Conservation (phyloP, 768 basidiomycete genomes). For the Mycena metata region DNA sequence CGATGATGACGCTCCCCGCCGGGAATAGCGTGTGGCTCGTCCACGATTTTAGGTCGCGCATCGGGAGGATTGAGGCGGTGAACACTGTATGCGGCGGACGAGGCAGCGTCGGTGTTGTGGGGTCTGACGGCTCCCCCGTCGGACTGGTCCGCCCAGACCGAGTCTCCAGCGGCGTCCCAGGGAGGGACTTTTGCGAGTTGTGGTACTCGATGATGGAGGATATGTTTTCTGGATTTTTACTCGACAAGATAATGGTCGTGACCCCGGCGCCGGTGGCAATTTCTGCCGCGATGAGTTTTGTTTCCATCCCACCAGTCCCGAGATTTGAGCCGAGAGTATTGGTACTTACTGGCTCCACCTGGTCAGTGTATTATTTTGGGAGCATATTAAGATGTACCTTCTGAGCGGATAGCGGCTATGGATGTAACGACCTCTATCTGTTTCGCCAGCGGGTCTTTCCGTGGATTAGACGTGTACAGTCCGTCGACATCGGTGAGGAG, state of each 20-base stretch:
- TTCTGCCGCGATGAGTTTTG: constrained; percentile 98
- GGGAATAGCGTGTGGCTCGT: constrained; percentile 95
- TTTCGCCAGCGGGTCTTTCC: constrained; percentile 87
- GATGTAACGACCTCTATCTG: constrained; percentile 88
- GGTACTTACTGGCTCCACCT: constrained; percentile 78
- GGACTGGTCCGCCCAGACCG: constrained; percentile 43
- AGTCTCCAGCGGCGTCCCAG: constrained; percentile 52
- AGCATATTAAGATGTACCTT: constrained; percentile 66
- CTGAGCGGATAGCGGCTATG: constrained; percentile 80
- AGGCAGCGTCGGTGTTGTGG: constrained; percentile 41
- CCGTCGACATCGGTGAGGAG: constrained; percentile 97
- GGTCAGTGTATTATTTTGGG: constrained; percentile 13
- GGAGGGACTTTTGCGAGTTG: constrained; percentile 54
- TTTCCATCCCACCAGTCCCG: constrained; percentile 99
- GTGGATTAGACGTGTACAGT: constrained; percentile 94
- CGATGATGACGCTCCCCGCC: constrained; percentile 90
- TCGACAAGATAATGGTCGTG: constrained; percentile 90
- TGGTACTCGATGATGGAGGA: constrained; percentile 88
- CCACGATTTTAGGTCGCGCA: constrained; percentile 94
- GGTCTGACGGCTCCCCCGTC: constrained; percentile 37
- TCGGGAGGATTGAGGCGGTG: constrained; percentile 75
- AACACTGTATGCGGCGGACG: constrained; percentile 93
- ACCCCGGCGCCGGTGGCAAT: constrained; percentile 97
- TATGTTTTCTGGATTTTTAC: constrained; percentile 81
- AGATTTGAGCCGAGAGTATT: constrained; percentile 92